Percentiles rank a stretch among this genome's conserved stretches.
These are phyloP conservation scores for Alternaria sp. DNA, from an alignment of 2,329 filamentous ascomycete genomes.

Conservation along the genomic window DNA sequence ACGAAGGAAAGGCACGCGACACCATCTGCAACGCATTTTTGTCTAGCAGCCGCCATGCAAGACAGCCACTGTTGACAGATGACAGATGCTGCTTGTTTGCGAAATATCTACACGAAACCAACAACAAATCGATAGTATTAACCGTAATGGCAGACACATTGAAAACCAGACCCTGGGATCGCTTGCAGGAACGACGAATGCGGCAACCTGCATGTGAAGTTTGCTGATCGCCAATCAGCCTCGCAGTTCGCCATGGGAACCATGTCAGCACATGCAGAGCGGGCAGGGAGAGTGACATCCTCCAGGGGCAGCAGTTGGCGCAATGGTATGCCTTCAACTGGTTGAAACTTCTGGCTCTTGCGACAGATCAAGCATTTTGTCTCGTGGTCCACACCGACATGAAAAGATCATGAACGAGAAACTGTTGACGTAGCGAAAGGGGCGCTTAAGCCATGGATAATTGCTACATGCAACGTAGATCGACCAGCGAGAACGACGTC, in stretches of 20 bases:
- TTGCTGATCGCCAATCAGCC: slow-evolving; percentile 14
- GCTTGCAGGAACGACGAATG: slow-evolving; percentile 12
- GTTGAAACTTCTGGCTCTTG: slow-evolving; percentile 21
- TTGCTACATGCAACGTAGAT: slow-evolving; percentile 21
- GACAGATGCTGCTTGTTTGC: slow-evolving; percentile 3
- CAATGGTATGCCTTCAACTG: slow-evolving; percentile 7
- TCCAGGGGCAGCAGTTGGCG: slow-evolving; percentile 2
- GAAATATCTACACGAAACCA: background rate
- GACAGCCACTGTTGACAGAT: slow-evolving; percentile 1
- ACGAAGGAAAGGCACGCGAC: slow-evolving; percentile 18
- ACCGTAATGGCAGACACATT: slow-evolving; percentile 4
- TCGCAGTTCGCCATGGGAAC: slow-evolving; percentile 18
- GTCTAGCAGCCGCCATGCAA: background rate
- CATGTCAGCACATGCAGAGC: slow-evolving; percentile 21
- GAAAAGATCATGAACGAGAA: slow-evolving; percentile 7
- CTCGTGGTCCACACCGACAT: slow-evolving; percentile 3
- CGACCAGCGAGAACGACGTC: slow-evolving; percentile 17
- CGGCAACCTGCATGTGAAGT: slow-evolving; percentile 20
- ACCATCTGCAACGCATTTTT: slow-evolving; percentile 4
- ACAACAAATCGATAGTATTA: slow-evolving; percentile 4
- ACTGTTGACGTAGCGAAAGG: slow-evolving; percentile 24
- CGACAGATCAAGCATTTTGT: slow-evolving; percentile 2
- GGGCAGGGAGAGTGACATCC: background rate
- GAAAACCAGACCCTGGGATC: slow-evolving; percentile 6
- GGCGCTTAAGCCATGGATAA: slow-evolving; percentile 17